phyloP scores from a whole-genome alignment of 2,329 filamentous ascomycete genomes.

The Allantophomopsis lycopodina region DNA sequence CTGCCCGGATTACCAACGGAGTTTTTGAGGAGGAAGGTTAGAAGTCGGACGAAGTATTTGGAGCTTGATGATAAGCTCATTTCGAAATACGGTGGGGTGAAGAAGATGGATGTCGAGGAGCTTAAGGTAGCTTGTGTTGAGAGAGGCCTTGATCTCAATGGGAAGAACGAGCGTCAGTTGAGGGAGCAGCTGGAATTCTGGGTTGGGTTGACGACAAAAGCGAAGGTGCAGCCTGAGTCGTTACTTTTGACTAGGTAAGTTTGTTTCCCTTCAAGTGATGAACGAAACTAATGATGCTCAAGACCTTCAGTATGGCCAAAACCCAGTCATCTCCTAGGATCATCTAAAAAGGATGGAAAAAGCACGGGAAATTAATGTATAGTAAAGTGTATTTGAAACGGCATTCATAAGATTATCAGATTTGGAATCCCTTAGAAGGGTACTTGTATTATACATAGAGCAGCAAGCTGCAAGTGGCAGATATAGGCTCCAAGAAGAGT shows the following conservation, averaged over 20 bases:
- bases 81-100: conserved; percentile 43
- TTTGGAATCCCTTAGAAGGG: too few relatives aligned
- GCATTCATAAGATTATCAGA: too few relatives aligned
- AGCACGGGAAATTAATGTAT: too few relatives aligned
- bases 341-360: too few relatives aligned
- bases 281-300: too few relatives aligned
- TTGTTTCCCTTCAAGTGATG: too few relatives aligned
- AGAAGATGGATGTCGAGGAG: conserved; percentile 46
- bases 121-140: conserved; percentile 58
- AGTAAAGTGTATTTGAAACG: too few relatives aligned
- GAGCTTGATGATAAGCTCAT: conserved; percentile 60
- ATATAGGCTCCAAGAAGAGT: too few relatives aligned
- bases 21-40: conserved; percentile 39
- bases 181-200: conserved; percentile 23
- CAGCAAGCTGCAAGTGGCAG: too few relatives aligned
- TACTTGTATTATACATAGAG: too few relatives aligned
- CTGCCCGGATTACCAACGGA: conserved; percentile 23
- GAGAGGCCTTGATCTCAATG: conserved; percentile 45
- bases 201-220: conserved; percentile 19
- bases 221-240: conserved; percentile 14
- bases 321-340: too few relatives aligned
- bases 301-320: conserved; percentile 13
- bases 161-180: conserved; percentile 19
- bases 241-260: conserved; percentile 21
- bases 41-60: conserved; percentile 45